Evolutionary conservation across 257 asterid genomes (phyloP).

Genomic region (Buddleja alternifolia): DNA sequence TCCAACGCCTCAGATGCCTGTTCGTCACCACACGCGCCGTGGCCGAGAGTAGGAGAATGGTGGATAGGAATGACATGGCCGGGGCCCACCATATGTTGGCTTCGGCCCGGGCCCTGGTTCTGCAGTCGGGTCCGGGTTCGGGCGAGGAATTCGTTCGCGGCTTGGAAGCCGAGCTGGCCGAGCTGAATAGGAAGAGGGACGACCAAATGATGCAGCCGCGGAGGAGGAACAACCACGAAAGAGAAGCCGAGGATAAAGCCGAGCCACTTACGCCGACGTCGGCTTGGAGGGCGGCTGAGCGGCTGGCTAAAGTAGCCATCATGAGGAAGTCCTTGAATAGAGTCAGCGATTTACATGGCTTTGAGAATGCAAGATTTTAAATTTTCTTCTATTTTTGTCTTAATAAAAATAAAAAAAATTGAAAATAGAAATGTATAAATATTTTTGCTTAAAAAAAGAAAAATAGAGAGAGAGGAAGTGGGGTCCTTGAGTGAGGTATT

Average conservation of each 20-base stretch:
- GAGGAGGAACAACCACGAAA: constrained; percentile 35
- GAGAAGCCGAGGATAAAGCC: constrained; percentile 47
- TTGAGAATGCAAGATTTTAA: constrained; percentile 96
- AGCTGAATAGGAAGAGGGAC: constrained; percentile 52
- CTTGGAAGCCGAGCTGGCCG: constrained; percentile 79
- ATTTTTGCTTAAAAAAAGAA: neutral
- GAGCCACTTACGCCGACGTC: constrained; percentile 98
- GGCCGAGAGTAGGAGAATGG: constrained; percentile 69
- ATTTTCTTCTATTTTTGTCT: neutral
- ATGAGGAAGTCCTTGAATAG: constrained; percentile 91
- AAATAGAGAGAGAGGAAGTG: neutral
- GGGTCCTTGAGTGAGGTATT: constrained; percentile 14
- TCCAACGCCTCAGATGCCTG: constrained; percentile 65
- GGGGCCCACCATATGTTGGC: constrained; percentile 83
- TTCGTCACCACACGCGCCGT: constrained; percentile 86
- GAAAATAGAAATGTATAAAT: constrained; percentile 36
- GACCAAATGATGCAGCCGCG: constrained; percentile 33
- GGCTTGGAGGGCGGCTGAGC: constrained; percentile 99
- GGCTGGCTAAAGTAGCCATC: constrained; percentile 96
- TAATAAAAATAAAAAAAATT: constrained; percentile 13
- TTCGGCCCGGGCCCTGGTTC: constrained; percentile 72
- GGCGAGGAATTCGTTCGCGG: constrained; percentile 73
- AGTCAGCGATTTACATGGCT: constrained; percentile 97
- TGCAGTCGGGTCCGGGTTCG: constrained; percentile 66
- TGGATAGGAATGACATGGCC: constrained; percentile 55